Evolutionary conservation across 192 early-diverging fungal species (phyloP), one percentile per base, ranked within the genome.

Genomic region (Dimargaris cristalligena): DNA sequence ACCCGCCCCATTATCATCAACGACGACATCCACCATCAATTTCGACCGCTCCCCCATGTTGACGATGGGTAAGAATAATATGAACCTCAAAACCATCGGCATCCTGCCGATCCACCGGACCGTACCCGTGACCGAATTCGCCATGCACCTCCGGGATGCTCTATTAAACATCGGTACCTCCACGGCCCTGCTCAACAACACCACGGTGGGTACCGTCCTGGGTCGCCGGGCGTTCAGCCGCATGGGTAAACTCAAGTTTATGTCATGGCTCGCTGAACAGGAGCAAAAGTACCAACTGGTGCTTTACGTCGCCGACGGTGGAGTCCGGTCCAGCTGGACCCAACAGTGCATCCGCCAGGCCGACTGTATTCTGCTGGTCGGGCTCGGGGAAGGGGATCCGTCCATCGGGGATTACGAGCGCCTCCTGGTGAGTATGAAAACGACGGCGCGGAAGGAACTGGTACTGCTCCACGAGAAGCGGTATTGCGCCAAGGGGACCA

Each of bases 401-500:
- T 65, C 80, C 0, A 84, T 97, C 18, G 92, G 94, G 45, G 93
- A 95, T 60, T 91, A 82, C 65, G 96, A 99, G 69, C 80, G 87
- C 23, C 69, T 94, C 48, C 74, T 99, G 58, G 74, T 97, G 59
- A 82, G 89, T 47, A 83, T 95, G 75, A 95, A 95, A 72, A 93
- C 93, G 4, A 99, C 96, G 0, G 96, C 94, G 45, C 82, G 94
- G 54, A 99, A 95, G 65, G 96, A 99, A 70, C 72, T 99, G 23
- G 89, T 99, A 20, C 68, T 99, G 16, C 71, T 99, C 34, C 92
- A 97, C 69, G 73, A 77, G 32, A 77, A 84, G 60, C 74, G 90
- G 57, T 67, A 68, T 59, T 89, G 89, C 63, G 62, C 74, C 4
- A 80, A 83, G 2, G 96, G 96, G 18, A 78, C 78, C 28, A 96